Conservation (phyloP, 768 basidiomycete species). For the Amyloporia xantha region DNA sequence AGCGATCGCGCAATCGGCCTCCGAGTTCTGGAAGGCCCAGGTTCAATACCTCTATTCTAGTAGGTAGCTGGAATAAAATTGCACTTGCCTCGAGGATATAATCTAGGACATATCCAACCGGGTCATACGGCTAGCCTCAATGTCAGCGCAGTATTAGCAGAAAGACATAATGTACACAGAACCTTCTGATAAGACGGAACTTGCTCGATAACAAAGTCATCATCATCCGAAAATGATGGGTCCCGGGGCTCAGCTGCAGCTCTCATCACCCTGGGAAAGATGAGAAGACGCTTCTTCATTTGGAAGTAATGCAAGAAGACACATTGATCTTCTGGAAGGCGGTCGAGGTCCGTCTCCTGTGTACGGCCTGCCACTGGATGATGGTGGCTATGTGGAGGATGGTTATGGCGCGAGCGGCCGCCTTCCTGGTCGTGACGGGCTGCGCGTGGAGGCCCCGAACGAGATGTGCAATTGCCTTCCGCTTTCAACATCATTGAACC, state of each 20-base stretch:
- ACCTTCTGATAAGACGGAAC: neutral
- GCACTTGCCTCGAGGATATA: conserved; percentile 13
- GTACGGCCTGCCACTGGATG: too few species aligned
- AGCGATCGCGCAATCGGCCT: conserved; percentile 9
- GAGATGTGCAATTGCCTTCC: conserved; percentile 1
- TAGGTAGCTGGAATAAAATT: neutral
- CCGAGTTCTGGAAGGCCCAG: conserved; percentile 4
- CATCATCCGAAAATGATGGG: neutral
- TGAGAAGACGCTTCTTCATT: conserved; percentile 3
- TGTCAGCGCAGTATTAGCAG: neutral
- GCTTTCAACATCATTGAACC: neutral
- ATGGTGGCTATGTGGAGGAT: too few species aligned
- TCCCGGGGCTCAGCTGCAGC: conserved; percentile 12
- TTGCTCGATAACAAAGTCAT: neutral
- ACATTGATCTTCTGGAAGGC: conserved; percentile 11
- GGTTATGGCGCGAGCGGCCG: too few species aligned
- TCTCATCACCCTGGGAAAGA: conserved; percentile 2
- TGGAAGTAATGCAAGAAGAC: conserved; percentile 9
- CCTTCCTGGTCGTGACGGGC: too few species aligned
- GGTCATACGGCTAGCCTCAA: neutral
- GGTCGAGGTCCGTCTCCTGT: too few species aligned
- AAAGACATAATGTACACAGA: neutral
- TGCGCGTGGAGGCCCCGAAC: neutral
- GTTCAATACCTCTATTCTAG: neutral
- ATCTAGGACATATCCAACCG: conserved; percentile 12